Percentiles rank a stretch among this genome's conserved stretches.
phyloP scores from a whole-genome alignment of 163 green algal species.

The Prototheca stagnorum region DNA sequence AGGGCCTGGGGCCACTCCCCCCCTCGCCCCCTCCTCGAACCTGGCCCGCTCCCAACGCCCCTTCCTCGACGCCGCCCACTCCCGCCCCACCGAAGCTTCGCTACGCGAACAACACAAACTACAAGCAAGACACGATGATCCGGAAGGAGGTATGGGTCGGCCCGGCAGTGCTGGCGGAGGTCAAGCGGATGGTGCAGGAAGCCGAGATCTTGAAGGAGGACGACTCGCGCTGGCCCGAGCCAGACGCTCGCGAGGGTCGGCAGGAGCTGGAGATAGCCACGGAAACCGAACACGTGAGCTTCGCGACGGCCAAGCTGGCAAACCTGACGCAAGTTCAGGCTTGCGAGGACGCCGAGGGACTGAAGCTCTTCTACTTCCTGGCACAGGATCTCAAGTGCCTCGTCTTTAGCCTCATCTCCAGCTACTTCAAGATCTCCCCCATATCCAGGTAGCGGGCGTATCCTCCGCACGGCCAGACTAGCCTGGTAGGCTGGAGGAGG shows the following conservation, averaged over 20 bases:
- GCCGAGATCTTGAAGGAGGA: conserved; percentile 89
- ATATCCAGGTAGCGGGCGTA: too few relatives aligned
- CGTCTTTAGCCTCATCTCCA: conserved; percentile 79
- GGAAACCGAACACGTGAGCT: conserved; percentile 81
- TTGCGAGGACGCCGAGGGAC: conserved; percentile 92
- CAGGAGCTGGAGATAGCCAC: conserved; percentile 90
- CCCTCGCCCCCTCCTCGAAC: too few relatives aligned
- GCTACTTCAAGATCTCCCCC: conserved; percentile 75
- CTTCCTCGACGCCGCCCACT: too few relatives aligned
- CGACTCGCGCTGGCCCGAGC: conserved; percentile 82
- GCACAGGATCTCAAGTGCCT: conserved; percentile 96
- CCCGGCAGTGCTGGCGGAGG: conserved; percentile 64
- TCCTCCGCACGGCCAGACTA: too few relatives aligned
- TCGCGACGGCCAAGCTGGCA: conserved; percentile 78
- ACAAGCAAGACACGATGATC: conserved; percentile 98
- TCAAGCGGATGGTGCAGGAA: conserved; percentile 80
- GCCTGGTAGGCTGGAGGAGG: too few relatives aligned
- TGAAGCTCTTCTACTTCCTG: conserved; percentile 96
- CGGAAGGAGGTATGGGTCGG: conserved; percentile 69
- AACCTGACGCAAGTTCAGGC: conserved; percentile 75
- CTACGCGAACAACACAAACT: conserved; percentile 97
- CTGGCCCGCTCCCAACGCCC: too few relatives aligned
- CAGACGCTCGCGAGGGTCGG: conserved; percentile 73
- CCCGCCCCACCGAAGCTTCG: conserved; percentile 59
- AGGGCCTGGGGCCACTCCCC: too few relatives aligned